phyloP scores from a whole-genome alignment of 1,139 yeast species.

The Citeromyces hawaiiensis region DNA sequence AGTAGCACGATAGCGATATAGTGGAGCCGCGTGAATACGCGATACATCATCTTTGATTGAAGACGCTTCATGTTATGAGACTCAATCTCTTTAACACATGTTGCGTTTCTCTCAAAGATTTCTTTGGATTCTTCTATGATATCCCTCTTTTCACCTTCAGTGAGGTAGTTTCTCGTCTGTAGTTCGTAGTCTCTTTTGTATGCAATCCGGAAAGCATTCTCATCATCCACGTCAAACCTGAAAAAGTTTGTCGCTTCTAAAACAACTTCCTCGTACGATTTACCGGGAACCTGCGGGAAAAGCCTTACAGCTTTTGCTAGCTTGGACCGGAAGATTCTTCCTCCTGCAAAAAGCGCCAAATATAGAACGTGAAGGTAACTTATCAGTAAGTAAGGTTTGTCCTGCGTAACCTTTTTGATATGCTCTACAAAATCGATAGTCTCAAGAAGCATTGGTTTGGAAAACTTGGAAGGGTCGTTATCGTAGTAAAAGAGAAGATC shows the following conservation, averaged over 20 bases:
- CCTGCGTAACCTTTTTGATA: constrained; percentile 35
- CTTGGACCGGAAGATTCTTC: constrained; percentile 57
- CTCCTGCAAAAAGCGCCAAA: constrained; percentile 81
- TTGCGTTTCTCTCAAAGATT: constrained; percentile 51
- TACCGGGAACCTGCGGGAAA: constrained; percentile 61
- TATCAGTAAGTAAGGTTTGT: constrained; percentile 57
- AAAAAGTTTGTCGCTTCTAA: constrained; percentile 58
- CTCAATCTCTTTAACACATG: constrained; percentile 54
- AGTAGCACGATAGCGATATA: constrained; percentile 20
- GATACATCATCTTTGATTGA: constrained; percentile 42
- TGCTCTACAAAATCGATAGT: constrained; percentile 54
- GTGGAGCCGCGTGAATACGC: constrained; percentile 34
- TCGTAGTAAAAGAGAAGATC: constrained; percentile 62
- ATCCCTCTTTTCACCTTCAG: constrained; percentile 58
- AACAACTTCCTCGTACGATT: constrained; percentile 47
- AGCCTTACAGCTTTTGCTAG: constrained; percentile 55
- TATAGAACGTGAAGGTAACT: constrained; percentile 87
- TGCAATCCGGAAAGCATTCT: constrained; percentile 43
- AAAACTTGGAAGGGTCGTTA: constrained; percentile 39
- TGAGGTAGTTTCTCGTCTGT: constrained; percentile 51
- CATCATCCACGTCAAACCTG: constrained; percentile 59
- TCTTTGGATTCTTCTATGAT: constrained; percentile 56
- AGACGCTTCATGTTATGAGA: constrained; percentile 44
- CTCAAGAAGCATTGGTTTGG: constrained; percentile 39
- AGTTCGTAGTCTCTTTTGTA: constrained; percentile 73